Evolutionary conservation across 1,284 basidiomycete species (phyloP).

Genomic region (Cutaneotrichosporon sp.): DNA sequence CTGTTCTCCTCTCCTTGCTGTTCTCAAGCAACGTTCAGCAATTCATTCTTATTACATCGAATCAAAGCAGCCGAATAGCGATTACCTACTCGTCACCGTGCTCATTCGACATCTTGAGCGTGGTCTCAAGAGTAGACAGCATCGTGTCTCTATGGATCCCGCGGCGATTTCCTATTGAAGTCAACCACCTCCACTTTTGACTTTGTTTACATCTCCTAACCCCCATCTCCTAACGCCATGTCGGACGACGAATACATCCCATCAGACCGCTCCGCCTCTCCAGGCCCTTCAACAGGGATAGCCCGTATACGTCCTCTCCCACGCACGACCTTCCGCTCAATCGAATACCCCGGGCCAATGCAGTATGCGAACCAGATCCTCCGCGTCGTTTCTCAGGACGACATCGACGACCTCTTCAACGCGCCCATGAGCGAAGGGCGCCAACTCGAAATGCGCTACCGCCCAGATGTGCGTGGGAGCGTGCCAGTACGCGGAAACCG

Average conservation of each 20-base stretch:
- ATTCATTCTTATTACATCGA: too few species aligned
- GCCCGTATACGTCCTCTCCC: slow-evolving; percentile 57
- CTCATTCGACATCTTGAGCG: too few species aligned
- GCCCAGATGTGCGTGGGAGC: slow-evolving; percentile 65
- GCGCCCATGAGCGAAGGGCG: slow-evolving; percentile 40
- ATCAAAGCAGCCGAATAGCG: too few species aligned
- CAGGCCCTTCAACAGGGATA: not conserved
- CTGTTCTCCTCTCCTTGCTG: too few species aligned
- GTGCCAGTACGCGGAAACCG: slow-evolving; percentile 78
- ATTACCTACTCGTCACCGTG: too few species aligned
- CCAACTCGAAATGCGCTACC: slow-evolving; percentile 65
- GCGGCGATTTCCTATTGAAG: too few species aligned
- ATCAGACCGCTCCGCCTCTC: not conserved
- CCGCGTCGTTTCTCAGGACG: slow-evolving; percentile 61
- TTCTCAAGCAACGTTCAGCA: too few species aligned
- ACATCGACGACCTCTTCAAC: slow-evolving; percentile 67
- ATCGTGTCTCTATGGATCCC: too few species aligned
- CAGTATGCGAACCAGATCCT: slow-evolving; percentile 56
- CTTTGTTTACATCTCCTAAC: not conserved
- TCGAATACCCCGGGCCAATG: slow-evolving; percentile 88
- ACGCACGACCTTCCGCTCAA: slow-evolving; percentile 62
- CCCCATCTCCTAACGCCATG: too few species aligned
- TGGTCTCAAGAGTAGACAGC: too few species aligned
- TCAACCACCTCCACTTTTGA: too few species aligned
- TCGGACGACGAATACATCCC: slow-evolving; percentile 7